Evolutionary conservation across 768 basidiomycete genomes (phyloP), one percentile per base, ranked within the genome.

Genomic region (Tylopilus vinaceipallidus): DNA sequence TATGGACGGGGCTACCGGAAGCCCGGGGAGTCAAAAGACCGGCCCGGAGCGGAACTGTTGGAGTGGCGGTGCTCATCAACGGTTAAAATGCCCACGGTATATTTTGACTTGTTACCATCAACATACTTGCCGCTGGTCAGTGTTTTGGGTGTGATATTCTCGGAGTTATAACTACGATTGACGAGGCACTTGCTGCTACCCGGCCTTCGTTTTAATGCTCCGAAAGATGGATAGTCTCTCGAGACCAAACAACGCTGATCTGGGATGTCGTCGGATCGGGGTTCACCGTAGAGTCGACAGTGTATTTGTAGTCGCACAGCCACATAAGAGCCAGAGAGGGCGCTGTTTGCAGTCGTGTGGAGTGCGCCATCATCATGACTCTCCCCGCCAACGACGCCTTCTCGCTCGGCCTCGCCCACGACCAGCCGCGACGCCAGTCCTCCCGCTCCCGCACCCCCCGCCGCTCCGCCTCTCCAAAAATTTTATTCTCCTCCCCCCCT

Each of bases 81-180:
- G n/a, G n/a, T n/a, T n/a, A 34, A 34, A 34, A 34, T 34, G 3
- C 33, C 33, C 33, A 16, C 33, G 33, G n/a, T 34, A 7, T 34
- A 34, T 34, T 34, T 34, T n/a, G n/a, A 2, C 7, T n/a, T n/a
- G 6, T 16, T 45, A 24, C 33, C 14, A 40, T 30, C 19, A 0
- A 8, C 16, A 17, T 12, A 3, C 8, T 23, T 10, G 7, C 12
- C 20, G 6, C 11, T 5, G 9, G 35, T 19, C 22, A 45, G 12
- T 42, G 4, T 19, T 23, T n/a, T 14, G 13, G 11, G 22, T 12
- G 6, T 36, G 33, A 32, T 20, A 1, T 38, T 47, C 71, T 80
- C 84, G 85, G 86, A 79, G 83, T 78, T 77, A 91, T 90, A 88
- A 90, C 88, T 91, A 88, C 88, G 83, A 75, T 76, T 68, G 80